These are phyloP conservation scores for Omphalea diandra DNA, from an alignment of 441 rosid genomes.

Conservation along the genomic window DNA sequence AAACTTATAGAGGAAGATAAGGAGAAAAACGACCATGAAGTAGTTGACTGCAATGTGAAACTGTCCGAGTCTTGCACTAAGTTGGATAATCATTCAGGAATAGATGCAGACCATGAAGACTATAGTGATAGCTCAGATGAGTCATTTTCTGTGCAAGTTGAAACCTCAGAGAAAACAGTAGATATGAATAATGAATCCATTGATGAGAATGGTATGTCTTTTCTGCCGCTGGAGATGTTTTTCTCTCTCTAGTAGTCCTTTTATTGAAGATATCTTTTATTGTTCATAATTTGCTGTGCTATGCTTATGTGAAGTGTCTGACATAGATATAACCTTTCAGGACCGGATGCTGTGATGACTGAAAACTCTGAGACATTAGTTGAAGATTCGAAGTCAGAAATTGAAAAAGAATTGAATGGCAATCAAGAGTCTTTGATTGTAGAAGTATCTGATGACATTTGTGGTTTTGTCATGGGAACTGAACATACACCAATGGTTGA, in stretches of 20 bases:
- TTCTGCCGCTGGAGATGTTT: neutral
- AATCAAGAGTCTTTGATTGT: conserved; percentile 1
- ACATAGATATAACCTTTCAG: conserved; percentile 21
- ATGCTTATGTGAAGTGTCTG: neutral
- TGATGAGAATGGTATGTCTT: conserved; percentile 29
- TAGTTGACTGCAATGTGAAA: conserved; percentile 5
- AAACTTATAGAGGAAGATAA: conserved; percentile 9
- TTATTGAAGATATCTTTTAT: no score
- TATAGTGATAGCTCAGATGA: conserved; percentile 18
- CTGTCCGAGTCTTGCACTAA: conserved; percentile 7
- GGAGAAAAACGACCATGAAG: conserved; percentile 4
- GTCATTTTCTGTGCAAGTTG: conserved; percentile 11
- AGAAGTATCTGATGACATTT: conserved; percentile 16
- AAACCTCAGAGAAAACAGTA: conserved; percentile 10
- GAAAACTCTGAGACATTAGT: conserved; percentile 19
- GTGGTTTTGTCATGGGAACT: neutral
- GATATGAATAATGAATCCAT: conserved; percentile 8
- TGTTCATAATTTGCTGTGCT: no score
- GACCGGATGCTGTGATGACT: conserved; percentile 6
- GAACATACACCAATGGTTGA: no score
- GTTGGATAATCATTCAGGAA: conserved; percentile 10
- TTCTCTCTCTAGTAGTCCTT: no score
- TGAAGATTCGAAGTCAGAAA: conserved; percentile 8
- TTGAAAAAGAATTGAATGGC: neutral
- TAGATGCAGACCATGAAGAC: conserved; percentile 13